These are phyloP conservation scores for Lachnellula arida DNA, from an alignment of 2,329 filamentous ascomycete species.

Conservation along the genomic window DNA sequence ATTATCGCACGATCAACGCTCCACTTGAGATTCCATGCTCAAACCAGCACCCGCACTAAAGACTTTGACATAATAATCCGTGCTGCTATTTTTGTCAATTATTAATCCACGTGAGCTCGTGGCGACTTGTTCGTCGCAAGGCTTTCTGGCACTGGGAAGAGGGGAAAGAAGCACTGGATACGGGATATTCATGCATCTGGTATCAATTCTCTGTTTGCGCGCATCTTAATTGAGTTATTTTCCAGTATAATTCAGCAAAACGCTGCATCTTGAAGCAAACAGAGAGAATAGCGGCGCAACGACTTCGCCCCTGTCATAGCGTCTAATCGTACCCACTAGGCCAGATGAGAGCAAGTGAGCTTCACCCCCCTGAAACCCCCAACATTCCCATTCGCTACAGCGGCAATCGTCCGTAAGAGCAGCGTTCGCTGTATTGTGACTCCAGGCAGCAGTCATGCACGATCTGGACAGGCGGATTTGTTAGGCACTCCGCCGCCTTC, in stretches of 20 bases:
- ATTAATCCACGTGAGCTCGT: slow-evolving; percentile 4
- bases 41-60: background rate
- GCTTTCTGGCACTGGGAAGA: background rate
- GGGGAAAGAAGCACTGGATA: background rate
- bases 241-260: background rate
- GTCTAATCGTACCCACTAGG: background rate
- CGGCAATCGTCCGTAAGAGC: background rate
- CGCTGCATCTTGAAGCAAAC: background rate
- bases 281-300: background rate
- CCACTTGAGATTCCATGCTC: background rate
- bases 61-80: background rate
- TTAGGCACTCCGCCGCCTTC: slow-evolving; percentile 6
- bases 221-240: background rate
- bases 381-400: background rate
- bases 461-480: slow-evolving; percentile 13
- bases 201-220: background rate
- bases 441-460: slow-evolving; percentile 19
- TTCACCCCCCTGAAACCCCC: background rate
- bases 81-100: slow-evolving; percentile 3
- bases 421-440: background rate
- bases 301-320: slow-evolving; percentile 2
- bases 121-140: background rate
- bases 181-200: background rate
- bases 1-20: slow-evolving; percentile 3
- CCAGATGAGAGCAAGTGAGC: background rate